Base-by-base conservation (phyloP, 225 moss, liverwort and hornwort species). In the Thuidium tamariscinum region DNA sequence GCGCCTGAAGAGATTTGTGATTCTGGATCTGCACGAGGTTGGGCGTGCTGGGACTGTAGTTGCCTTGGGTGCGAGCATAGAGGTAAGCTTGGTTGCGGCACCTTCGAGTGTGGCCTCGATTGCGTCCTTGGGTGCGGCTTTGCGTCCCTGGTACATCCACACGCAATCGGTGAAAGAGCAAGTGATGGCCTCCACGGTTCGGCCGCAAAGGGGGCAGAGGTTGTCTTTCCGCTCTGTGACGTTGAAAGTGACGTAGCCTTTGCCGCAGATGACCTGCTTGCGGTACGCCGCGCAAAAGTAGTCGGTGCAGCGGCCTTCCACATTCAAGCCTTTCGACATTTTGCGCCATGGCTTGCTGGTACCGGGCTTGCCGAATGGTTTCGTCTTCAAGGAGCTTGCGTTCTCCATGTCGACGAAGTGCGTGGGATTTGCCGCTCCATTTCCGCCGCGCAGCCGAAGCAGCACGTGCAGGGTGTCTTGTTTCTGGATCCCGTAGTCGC, bases 291-390 rank as follows among this genome's bases (percentile, higher is more conserved):
- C 5, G 51, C 86, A 86, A 3, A 34, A 20, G 21, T 0, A 18
- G 70, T 86, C 80, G 36, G 46, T 68, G 70, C 86, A 86, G 42
- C 29, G 2, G 56, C 86, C 86, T 57, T 86, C 86, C 79, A 86
- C 10, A 30, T 86, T 86, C 79, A 86, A 71, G 78, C 86, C 86
- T 49, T 49, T 61, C 9, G 3, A 2, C 22, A 61, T 1, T 12
- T 0, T 4, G 5, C 1, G 59, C 79, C 86, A 80, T 5, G 4
- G 21, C 4, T 10, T 1, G 20, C 4, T 19, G 44, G 8, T 61
- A n/a, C n/a, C n/a, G n/a, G n/a, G n/a, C 3, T 27, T 6, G 27
- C 1, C 0, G n/a, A 10, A 86, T 14, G 68, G 57, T 0, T 0
- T 0, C 6, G 59, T 49, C 46, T 49, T 80, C 70, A 86, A 80